A percentile compares a stretch with the other conserved stretches of the same genome.
Conservation (phyloP, 306 rosid species). For the Phaseolus lunatus region DNA sequence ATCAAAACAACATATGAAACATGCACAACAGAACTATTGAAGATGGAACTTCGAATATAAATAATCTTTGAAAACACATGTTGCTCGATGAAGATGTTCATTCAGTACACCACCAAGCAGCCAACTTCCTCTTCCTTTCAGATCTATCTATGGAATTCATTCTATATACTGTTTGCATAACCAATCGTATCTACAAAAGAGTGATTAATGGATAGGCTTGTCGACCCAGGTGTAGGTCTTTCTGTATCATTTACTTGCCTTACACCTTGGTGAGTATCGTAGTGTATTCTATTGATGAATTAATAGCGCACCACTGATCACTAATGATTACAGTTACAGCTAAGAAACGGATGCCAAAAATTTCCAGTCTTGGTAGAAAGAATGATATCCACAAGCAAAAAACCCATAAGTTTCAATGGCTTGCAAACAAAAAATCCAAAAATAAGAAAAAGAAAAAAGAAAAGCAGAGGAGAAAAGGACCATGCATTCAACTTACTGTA, state of each 20-base stretch:
- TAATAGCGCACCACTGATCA: background rate
- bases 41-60: background rate
- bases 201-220: background rate
- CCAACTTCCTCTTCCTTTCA: constrained; percentile 7
- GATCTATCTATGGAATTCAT: constrained; percentile 8
- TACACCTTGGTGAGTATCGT: background rate
- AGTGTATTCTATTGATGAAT: background rate
- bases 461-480: background rate
- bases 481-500: constrained; percentile 65
- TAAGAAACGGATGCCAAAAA: constrained; percentile 2
- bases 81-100: background rate
- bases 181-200: constrained; percentile 7
- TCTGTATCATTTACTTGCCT: background rate
- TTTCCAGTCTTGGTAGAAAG: background rate
- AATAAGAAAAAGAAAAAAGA: background rate
- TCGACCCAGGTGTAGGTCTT: background rate
- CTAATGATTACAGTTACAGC: background rate
- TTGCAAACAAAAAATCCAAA: background rate
- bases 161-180: background rate
- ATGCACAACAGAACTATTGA: background rate
- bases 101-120: constrained; percentile 18
- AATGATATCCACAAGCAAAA: constrained; percentile 17
- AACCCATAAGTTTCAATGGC: background rate
- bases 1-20: constrained; percentile 3
- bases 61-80: background rate